Evolutionary conservation across 805 yeast species (phyloP).

Genomic region (Wickerhamomyces kurtzmanii): DNA sequence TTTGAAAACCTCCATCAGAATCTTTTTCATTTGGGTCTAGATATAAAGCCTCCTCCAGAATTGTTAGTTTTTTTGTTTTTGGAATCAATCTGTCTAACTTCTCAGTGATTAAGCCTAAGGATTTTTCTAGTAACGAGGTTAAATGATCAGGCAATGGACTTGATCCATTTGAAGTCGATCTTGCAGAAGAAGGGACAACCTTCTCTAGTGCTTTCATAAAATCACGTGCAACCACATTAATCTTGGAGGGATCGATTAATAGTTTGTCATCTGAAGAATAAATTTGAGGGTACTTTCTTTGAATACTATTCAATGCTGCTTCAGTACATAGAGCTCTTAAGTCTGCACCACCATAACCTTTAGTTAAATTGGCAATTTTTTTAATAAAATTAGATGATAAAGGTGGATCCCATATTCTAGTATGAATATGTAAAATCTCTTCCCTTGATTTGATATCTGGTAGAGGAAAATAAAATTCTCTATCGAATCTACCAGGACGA

Average conservation of each 20-base stretch:
- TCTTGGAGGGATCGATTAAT: slow-evolving; percentile 57
- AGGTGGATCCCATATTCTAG: slow-evolving; percentile 81
- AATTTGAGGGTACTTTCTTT: slow-evolving; percentile 88
- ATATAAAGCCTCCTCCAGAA: slow-evolving; percentile 62
- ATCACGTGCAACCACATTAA: slow-evolving; percentile 71
- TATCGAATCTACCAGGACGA: slow-evolving; percentile 94
- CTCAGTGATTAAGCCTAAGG: slow-evolving; percentile 33
- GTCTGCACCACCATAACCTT: slow-evolving; percentile 98
- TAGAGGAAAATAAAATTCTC: slow-evolving; percentile 92
- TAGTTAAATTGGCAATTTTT: slow-evolving; percentile 70
- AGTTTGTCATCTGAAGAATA: slow-evolving; percentile 69
- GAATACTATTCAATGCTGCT: slow-evolving; percentile 87
- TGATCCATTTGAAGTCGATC: slow-evolving; percentile 67
- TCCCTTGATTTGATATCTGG: slow-evolving; percentile 77
- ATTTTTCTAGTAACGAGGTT: slow-evolving; percentile 47
- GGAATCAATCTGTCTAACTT: slow-evolving; percentile 58
- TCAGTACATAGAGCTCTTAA: slow-evolving; percentile 90
- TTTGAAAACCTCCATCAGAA: slow-evolving; percentile 55
- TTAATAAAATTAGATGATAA: slow-evolving; percentile 45
- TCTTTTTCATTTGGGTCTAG: slow-evolving; percentile 47
- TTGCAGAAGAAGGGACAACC: slow-evolving; percentile 85
- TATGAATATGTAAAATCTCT: slow-evolving; percentile 76
- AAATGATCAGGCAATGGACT: slow-evolving; percentile 73
- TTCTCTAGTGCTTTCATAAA: slow-evolving; percentile 79
- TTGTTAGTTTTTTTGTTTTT: slow-evolving; percentile 36